Percentiles rank a stretch among this genome's conserved stretches.
phyloP scores from a whole-genome alignment of 495 filamentous ascomycete genomes.

The Daldinia bambusicola region DNA sequence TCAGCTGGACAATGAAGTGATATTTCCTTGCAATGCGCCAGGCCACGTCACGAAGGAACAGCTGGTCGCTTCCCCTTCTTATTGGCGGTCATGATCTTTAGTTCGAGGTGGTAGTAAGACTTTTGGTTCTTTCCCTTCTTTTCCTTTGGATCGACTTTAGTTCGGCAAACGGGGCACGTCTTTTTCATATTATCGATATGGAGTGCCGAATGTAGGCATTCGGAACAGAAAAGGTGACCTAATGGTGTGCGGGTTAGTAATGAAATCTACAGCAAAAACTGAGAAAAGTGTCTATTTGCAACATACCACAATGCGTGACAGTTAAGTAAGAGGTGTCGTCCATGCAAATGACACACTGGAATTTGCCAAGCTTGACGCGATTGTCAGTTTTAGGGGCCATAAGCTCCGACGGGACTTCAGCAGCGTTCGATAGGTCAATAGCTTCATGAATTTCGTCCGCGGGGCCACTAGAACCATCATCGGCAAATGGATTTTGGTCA shows the following conservation, averaged over 20 bases:
- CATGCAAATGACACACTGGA: slow-evolving; percentile 89
- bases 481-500: slow-evolving; percentile 32
- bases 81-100: slow-evolving; percentile 67
- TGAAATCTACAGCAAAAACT: neutral
- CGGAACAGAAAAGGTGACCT: slow-evolving; percentile 90
- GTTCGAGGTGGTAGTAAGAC: slow-evolving; percentile 66
- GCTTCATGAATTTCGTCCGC: slow-evolving; percentile 56
- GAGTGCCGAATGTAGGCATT: slow-evolving; percentile 80
- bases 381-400: slow-evolving; percentile 63
- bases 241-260: slow-evolving; percentile 12
- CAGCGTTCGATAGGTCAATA: slow-evolving; percentile 71
- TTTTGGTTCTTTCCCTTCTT: slow-evolving; percentile 52
- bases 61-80: slow-evolving; percentile 57
- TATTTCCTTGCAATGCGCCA: neutral
- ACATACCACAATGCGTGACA: slow-evolving; percentile 84
- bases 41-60: slow-evolving; percentile 17
- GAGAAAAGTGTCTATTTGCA: neutral
- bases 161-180: slow-evolving; percentile 64
- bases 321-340: slow-evolving; percentile 78
- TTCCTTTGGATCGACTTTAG: slow-evolving; percentile 65
- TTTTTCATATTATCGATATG: slow-evolving; percentile 64
- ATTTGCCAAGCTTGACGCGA: slow-evolving; percentile 62
- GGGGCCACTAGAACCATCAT: slow-evolving; percentile 48
- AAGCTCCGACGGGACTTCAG: slow-evolving; percentile 60
- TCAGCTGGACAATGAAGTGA: slow-evolving; percentile 8